These are phyloP conservation scores for Scheffersomyces stipitis DNA, from an alignment of 805 yeast species.

Conservation along the genomic window DNA sequence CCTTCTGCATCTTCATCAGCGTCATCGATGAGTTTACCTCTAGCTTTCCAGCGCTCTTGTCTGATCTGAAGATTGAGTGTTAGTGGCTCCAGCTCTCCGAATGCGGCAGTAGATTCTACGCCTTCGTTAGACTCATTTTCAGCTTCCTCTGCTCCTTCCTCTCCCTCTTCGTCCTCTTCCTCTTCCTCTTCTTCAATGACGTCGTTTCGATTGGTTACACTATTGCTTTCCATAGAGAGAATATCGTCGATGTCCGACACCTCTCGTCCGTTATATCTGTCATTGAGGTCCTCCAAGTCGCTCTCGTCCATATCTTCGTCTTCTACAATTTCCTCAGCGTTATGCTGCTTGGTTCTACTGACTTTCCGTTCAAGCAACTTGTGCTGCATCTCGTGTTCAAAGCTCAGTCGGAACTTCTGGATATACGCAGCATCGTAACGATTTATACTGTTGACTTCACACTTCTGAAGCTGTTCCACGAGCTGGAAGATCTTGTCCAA, in stretches of 20 bases:
- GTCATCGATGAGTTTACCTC: background rate
- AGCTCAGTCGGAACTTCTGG: constrained; percentile 7
- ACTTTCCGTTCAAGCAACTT: background rate
- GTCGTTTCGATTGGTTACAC: constrained; percentile 8
- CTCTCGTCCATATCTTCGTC: constrained; percentile 14
- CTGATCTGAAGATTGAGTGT: background rate
- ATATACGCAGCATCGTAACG: constrained; percentile 3
- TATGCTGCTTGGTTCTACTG: background rate
- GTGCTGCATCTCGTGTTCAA: constrained; percentile 5
- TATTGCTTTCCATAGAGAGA: constrained; percentile 22
- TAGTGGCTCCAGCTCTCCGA: too few relatives aligned
- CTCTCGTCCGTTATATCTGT: constrained; percentile 18
- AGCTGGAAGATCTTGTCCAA: constrained; percentile 7
- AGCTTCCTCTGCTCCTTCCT: background rate
- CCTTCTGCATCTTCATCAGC: background rate
- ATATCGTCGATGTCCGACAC: constrained; percentile 21
- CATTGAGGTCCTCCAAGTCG: constrained; percentile 21
- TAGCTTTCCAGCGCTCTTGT: background rate
- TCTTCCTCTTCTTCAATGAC: constrained; percentile 9
- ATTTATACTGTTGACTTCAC: constrained; percentile 5
- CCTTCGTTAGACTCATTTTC: background rate
- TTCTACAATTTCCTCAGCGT: background rate
- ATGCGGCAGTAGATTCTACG: background rate
- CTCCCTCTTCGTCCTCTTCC: constrained; percentile 9
- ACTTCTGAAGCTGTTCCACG: constrained; percentile 8